phyloP scores from a whole-genome alignment of 352 stramenopile species.

The Globisporangium megalacanthum region DNA sequence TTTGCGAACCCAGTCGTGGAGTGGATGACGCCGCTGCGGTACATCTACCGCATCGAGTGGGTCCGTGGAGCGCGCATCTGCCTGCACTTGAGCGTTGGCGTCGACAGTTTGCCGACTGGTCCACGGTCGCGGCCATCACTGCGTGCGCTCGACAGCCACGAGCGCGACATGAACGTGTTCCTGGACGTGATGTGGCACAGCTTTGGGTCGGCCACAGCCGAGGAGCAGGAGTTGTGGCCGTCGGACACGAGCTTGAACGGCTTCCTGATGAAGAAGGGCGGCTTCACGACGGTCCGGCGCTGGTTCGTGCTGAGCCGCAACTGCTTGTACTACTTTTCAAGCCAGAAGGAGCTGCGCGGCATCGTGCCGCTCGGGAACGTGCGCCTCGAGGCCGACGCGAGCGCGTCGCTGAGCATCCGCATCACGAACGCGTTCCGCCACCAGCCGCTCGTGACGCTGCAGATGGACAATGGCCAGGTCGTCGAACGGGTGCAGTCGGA shows the following conservation, averaged over 20 bases:
- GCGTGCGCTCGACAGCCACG: constrained; percentile 66
- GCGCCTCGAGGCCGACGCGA: constrained; percentile 55
- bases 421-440: constrained; percentile 58
- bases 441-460: constrained; percentile 66
- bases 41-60: constrained; percentile 82
- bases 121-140: constrained; percentile 62
- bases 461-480: constrained; percentile 81
- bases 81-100: constrained; percentile 78
- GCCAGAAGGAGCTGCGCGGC: constrained; percentile 70
- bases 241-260: constrained; percentile 86
- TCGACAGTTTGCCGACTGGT: constrained; percentile 80
- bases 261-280: constrained; percentile 78
- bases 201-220: constrained; percentile 72
- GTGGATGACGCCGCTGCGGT: constrained; percentile 86
- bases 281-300: constrained; percentile 72
- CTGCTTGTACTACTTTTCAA: constrained; percentile 87
- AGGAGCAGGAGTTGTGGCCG: constrained; percentile 85
- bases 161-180: constrained; percentile 85
- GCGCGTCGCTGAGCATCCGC: constrained; percentile 47
- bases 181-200: constrained; percentile 86
- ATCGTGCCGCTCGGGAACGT: constrained; percentile 84
- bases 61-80: constrained; percentile 50
- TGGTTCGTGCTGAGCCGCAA: constrained; percentile 88
- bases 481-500: constrained; percentile 73
- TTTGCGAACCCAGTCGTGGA: constrained; percentile 74